These are phyloP conservation scores for Penicillium griseofulvum DNA, from an alignment of 2,329 filamentous ascomycete genomes.

Conservation along the genomic window DNA sequence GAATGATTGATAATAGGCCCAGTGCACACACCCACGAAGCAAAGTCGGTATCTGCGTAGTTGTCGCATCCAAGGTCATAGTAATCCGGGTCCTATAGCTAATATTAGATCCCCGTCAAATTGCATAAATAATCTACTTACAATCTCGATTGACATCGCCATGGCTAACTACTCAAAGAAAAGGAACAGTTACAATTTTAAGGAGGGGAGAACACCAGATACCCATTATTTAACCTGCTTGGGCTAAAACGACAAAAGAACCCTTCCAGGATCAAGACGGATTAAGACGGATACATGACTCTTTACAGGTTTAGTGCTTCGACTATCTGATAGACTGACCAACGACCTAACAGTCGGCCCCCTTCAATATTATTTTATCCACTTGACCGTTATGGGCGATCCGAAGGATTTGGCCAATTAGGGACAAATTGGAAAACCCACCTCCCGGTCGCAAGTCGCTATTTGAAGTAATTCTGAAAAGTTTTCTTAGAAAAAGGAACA, in stretches of 20 bases:
- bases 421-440: too few species aligned
- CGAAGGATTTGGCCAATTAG: not conserved
- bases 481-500: not conserved
- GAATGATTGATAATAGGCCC: not conserved
- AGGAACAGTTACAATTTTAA: not conserved
- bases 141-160: not conserved
- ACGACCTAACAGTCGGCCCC: not conserved
- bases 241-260: not conserved
- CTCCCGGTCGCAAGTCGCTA: not conserved
- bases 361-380: not conserved
- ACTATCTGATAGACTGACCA: not conserved
- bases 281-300: not conserved
- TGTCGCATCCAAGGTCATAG: not conserved
- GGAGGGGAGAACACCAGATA: not conserved
- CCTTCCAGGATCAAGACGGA: not conserved
- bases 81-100: slow-evolving; percentile 10
- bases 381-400: not conserved
- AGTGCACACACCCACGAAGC: not conserved
- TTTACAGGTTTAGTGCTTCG: not conserved
- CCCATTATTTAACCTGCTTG: not conserved
- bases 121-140: not conserved
- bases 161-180: not conserved
- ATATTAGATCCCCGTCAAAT: not conserved
- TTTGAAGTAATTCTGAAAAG: not conserved
- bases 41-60: not conserved